phyloP scores from a whole-genome alignment of 2,329 filamentous ascomycete species.

The Aspergillus sp. region DNA sequence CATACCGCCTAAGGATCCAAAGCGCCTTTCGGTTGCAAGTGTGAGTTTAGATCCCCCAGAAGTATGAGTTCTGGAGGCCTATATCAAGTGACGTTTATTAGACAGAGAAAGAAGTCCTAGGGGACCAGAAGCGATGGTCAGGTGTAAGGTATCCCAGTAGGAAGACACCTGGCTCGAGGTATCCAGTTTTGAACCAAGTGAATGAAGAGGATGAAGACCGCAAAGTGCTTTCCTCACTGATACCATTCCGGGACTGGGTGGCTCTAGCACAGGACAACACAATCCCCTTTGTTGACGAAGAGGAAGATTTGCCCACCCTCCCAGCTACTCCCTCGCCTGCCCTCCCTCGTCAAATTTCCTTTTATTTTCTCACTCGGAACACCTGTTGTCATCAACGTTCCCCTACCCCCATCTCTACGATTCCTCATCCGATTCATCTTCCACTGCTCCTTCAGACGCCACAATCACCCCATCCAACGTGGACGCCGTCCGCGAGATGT shows the following conservation, averaged over 20 bases:
- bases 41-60: neutral
- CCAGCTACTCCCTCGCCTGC: conserved; percentile 1
- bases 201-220: conserved; percentile 6
- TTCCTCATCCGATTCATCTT: conserved; percentile 2
- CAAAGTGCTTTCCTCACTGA: conserved; percentile 5
- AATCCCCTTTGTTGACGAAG: conserved; percentile 4
- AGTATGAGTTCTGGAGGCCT: neutral
- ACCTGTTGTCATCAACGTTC: neutral
- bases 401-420: neutral
- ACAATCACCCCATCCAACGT: neutral
- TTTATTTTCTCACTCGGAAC: neutral
- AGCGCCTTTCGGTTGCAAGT: neutral
- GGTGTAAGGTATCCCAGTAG: neutral
- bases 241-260: conserved; percentile 4
- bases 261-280: conserved; percentile 8
- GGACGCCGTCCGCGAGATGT: neutral
- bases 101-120: neutral
- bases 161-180: neutral
- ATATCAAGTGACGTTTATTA: neutral
- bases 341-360: neutral
- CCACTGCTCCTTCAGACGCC: neutral
- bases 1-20: neutral
- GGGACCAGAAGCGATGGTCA: neutral
- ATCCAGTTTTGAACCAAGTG: conserved; percentile 4
- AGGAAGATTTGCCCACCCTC: neutral